phyloP scores from a whole-genome alignment of 2,329 filamentous ascomycete genomes.

The Boeremia exigua region DNA sequence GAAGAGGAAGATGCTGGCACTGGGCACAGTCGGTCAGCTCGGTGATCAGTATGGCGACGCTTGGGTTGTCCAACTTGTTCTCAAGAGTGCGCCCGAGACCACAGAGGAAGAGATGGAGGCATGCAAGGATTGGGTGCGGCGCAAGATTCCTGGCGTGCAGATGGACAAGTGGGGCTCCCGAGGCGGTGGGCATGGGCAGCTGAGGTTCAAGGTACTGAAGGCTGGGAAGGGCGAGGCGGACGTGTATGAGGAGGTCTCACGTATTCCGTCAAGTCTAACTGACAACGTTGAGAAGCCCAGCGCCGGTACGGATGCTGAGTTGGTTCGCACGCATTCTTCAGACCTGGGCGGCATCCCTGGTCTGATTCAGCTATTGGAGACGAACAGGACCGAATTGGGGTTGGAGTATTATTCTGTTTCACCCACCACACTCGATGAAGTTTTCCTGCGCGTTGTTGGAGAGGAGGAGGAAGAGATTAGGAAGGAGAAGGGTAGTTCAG shows the following conservation, averaged over 20 bases:
- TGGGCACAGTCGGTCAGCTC: slow-evolving; percentile 76
- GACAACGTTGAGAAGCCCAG: slow-evolving; percentile 23
- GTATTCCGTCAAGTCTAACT: not conserved
- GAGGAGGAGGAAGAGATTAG: slow-evolving; percentile 65
- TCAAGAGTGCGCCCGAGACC: slow-evolving; percentile 75
- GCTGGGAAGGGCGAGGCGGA: slow-evolving; percentile 51
- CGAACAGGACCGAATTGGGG: slow-evolving; percentile 69
- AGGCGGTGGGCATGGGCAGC: slow-evolving; percentile 80
- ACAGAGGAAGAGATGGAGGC: slow-evolving; percentile 68
- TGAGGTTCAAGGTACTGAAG: slow-evolving; percentile 78
- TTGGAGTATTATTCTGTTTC: slow-evolving; percentile 87
- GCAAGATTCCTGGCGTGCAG: slow-evolving; percentile 67
- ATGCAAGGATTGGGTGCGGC: slow-evolving; percentile 70
- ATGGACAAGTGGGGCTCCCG: slow-evolving; percentile 65
- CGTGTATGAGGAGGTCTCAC: slow-evolving; percentile 25
- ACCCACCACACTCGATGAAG: slow-evolving; percentile 87
- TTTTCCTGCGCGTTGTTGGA: slow-evolving; percentile 85
- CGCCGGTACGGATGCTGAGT: slow-evolving; percentile 25
- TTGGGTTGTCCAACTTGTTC: slow-evolving; percentile 82
- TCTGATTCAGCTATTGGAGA: slow-evolving; percentile 76
- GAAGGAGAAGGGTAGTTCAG: slow-evolving; percentile 10
- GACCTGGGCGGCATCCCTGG: slow-evolving; percentile 63
- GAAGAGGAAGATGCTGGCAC: slow-evolving; percentile 81
- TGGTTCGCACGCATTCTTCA: slow-evolving; percentile 24
- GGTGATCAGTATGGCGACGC: slow-evolving; percentile 77